These are phyloP conservation scores for Hordeum marinum DNA, from an alignment of 176 grass and related monocot species.

Conservation along the genomic window DNA sequence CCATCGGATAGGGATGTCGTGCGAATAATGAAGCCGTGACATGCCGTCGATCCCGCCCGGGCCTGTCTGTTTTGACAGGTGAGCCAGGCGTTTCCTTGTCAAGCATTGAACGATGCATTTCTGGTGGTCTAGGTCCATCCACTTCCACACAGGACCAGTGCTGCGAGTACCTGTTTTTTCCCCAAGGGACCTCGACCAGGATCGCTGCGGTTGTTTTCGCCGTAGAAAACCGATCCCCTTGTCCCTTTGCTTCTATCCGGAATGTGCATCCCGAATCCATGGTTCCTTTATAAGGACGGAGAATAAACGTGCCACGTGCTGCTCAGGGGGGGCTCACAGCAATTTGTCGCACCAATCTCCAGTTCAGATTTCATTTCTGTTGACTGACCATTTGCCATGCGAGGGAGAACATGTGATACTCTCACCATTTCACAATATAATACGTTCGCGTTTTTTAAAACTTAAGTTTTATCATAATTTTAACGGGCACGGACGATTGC, in stretches of 20 bases:
- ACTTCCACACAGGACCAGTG: not conserved
- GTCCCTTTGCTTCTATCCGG: not conserved
- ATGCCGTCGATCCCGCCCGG: not conserved
- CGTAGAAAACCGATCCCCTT: not conserved
- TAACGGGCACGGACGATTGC: too few species aligned
- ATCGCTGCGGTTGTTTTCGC: not conserved
- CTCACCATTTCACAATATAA: too few species aligned
- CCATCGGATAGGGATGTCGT: too few species aligned
- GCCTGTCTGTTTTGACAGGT: not conserved
- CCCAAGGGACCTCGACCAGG: not conserved
- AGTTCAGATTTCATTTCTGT: not conserved
- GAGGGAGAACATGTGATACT: too few species aligned
- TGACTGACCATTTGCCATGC: too few species aligned
- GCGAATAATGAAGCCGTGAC: not conserved
- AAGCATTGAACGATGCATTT: not conserved
- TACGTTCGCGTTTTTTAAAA: too few species aligned
- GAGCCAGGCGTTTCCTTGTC: not conserved
- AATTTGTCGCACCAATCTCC: not conserved
- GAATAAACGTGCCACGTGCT: not conserved
- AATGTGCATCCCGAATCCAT: not conserved
- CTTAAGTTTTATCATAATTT: too few species aligned
- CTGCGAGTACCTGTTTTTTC: not conserved
- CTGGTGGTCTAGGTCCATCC: constrained; percentile 1
- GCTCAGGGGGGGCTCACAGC: not conserved
- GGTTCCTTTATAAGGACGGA: not conserved